phyloP scores from a whole-genome alignment of 495 filamentous ascomycete species.

The Xylaria venustula region DNA sequence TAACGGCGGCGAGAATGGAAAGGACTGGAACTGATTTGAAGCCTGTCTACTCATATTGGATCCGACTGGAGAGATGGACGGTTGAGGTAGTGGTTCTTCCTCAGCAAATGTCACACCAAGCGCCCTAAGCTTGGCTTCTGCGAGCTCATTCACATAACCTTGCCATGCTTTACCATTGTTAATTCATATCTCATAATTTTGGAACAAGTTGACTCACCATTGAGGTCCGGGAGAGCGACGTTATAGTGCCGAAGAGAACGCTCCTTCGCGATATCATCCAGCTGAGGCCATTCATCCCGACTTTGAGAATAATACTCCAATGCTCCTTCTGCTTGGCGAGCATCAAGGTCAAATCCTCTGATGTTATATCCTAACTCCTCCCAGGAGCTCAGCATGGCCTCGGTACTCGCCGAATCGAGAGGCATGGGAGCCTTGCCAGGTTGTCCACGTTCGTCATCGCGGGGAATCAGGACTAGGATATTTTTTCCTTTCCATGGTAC shows the following conservation, averaged over 20 bases:
- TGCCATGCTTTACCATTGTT: conserved; percentile 66
- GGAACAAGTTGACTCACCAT: conserved; percentile 33
- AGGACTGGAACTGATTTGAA: conserved; percentile 59
- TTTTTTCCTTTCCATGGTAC: conserved; percentile 71
- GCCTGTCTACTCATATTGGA: conserved; percentile 55
- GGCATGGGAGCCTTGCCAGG: conserved; percentile 56
- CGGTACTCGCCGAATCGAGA: conserved; percentile 60
- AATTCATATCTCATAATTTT: conserved; percentile 12
- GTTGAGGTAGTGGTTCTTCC: conserved; percentile 59
- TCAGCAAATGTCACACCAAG: conserved; percentile 79
- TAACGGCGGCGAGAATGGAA: conserved; percentile 73
- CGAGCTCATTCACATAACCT: conserved; percentile 72
- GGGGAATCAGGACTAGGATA: conserved; percentile 68
- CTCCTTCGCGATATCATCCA: conserved; percentile 56
- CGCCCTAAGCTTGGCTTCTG: conserved; percentile 87
- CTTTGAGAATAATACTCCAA: conserved; percentile 57
- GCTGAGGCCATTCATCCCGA: conserved; percentile 69
- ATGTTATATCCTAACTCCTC: conserved; percentile 73
- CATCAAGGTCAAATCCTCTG: conserved; percentile 66
- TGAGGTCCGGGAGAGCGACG: conserved; percentile 75
- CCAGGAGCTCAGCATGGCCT: conserved; percentile 66
- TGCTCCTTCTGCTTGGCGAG: neutral
- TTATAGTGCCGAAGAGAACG: conserved; percentile 50
- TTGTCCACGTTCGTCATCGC: conserved; percentile 64
- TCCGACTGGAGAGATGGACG: conserved; percentile 49